Conservation (phyloP, 495 filamentous ascomycete species). For the Acidiella bohemica region DNA sequence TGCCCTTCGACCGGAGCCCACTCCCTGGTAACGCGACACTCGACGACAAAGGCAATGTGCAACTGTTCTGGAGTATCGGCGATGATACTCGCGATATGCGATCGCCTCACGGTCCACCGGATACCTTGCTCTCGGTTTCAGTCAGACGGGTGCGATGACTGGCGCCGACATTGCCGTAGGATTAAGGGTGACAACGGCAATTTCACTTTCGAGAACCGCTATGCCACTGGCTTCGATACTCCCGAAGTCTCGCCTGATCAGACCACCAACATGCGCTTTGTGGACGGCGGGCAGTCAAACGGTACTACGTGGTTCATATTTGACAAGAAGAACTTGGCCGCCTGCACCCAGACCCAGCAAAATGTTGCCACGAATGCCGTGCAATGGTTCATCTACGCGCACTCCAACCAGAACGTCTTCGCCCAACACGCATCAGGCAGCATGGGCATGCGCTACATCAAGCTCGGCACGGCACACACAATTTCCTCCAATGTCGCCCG, state of each 20-base stretch:
- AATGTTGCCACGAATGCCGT: slow-evolving; percentile 1
- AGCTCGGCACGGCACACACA: slow-evolving; percentile 7
- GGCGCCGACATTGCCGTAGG: slow-evolving; percentile 10
- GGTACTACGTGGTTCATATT: slow-evolving; percentile 6
- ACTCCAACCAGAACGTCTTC: slow-evolving; percentile 5
- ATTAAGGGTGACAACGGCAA: slow-evolving; percentile 1
- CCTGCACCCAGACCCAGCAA: not conserved
- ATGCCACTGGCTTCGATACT: slow-evolving; percentile 4
- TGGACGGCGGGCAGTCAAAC: slow-evolving; percentile 2
- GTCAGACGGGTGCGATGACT: slow-evolving; percentile 10
- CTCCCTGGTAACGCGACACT: slow-evolving; percentile 3
- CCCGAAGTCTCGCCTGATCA: slow-evolving; percentile 6
- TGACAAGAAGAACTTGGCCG: slow-evolving; percentile 8
- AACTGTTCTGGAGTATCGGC: slow-evolving; percentile 8
- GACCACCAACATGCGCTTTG: slow-evolving; percentile 5
- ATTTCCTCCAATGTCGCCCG: slow-evolving; percentile 2
- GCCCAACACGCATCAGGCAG: slow-evolving; percentile 1
- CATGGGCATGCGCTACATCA: slow-evolving; percentile 7
- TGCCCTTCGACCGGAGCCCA: slow-evolving; percentile 3
- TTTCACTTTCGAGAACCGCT: slow-evolving; percentile 8
- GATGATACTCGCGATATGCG: slow-evolving; percentile 6
- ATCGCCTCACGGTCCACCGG: slow-evolving; percentile 6
- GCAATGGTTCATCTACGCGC: slow-evolving; percentile 12
- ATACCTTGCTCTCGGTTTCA: slow-evolving; percentile 10
- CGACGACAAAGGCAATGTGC: slow-evolving; percentile 8